Conservation (phyloP, 805 yeast genomes). For the Ogataea pini region DNA sequence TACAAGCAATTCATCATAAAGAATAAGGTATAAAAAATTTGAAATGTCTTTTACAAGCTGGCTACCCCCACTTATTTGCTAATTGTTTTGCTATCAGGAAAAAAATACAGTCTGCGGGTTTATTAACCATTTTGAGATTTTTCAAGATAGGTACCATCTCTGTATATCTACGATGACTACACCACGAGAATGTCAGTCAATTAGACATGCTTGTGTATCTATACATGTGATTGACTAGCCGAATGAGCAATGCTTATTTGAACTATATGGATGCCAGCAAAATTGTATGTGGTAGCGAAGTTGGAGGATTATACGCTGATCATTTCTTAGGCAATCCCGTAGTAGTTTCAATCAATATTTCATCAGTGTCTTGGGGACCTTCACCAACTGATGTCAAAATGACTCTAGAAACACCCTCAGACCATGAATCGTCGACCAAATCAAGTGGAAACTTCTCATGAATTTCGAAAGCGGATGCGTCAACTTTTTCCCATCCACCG, state of each 20-base stretch:
- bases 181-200: background rate
- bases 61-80: background rate
- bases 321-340: constrained; percentile 60
- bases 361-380: constrained; percentile 71
- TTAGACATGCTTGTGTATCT: background rate
- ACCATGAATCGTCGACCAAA: constrained; percentile 33
- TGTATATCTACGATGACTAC: background rate
- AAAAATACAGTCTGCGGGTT: background rate
- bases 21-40: background rate
- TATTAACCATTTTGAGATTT: background rate
- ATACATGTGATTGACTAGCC: background rate
- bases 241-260: background rate
- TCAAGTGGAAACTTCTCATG: constrained; percentile 29
- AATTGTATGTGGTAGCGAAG: background rate
- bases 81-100: background rate
- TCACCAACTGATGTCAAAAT: constrained; percentile 85
- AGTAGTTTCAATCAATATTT: constrained; percentile 53
- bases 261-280: constrained; percentile 1
- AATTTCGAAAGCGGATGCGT: constrained; percentile 15
- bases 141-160: background rate
- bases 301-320: background rate
- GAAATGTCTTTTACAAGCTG: too few species aligned
- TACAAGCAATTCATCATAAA: background rate
- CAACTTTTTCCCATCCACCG: constrained; percentile 63
- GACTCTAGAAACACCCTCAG: constrained; percentile 72